phyloP scores from a whole-genome alignment of 2,329 filamentous ascomycete genomes.

The Fusarium sterilihyphosum region DNA sequence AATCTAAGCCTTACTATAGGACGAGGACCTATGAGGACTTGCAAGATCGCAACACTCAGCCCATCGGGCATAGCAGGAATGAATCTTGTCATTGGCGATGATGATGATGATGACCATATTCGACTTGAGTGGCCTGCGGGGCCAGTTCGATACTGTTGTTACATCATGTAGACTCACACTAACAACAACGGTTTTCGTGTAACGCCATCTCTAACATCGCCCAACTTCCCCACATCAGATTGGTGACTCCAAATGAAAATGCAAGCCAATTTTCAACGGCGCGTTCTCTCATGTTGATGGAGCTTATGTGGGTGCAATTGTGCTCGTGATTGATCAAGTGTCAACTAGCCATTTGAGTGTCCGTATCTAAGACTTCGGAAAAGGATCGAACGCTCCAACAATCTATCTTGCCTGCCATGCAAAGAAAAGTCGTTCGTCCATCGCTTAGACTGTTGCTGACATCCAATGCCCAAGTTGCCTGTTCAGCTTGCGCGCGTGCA shows the following conservation, averaged over 20 bases:
- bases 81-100: slow-evolving; percentile 2
- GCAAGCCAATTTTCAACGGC: not conserved
- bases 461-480: slow-evolving; percentile 4
- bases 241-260: not conserved
- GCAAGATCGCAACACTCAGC: slow-evolving; percentile 22
- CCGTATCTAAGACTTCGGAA: not conserved
- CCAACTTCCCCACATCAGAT: slow-evolving; percentile 17
- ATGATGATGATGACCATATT: slow-evolving; percentile 17
- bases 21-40: slow-evolving; percentile 16
- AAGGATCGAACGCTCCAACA: not conserved
- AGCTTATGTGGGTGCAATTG: not conserved
- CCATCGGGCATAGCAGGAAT: slow-evolving; percentile 10
- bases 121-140: slow-evolving; percentile 27
- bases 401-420: not conserved
- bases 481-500: slow-evolving; percentile 3
- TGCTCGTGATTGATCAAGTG: not conserved
- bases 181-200: slow-evolving; percentile 35
- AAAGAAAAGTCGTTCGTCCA: not conserved
- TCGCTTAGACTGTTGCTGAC: not conserved
- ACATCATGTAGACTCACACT: slow-evolving; percentile 31
- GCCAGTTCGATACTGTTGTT: slow-evolving; percentile 29
- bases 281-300: not conserved
- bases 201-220: slow-evolving; percentile 24
- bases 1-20: slow-evolving; percentile 32
- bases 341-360: not conserved